Percentiles rank a stretch among this genome's conserved stretches.
Evolutionary conservation across 176 grass and related monocot species (phyloP).

Genomic region (Sorghum bicolor): DNA sequence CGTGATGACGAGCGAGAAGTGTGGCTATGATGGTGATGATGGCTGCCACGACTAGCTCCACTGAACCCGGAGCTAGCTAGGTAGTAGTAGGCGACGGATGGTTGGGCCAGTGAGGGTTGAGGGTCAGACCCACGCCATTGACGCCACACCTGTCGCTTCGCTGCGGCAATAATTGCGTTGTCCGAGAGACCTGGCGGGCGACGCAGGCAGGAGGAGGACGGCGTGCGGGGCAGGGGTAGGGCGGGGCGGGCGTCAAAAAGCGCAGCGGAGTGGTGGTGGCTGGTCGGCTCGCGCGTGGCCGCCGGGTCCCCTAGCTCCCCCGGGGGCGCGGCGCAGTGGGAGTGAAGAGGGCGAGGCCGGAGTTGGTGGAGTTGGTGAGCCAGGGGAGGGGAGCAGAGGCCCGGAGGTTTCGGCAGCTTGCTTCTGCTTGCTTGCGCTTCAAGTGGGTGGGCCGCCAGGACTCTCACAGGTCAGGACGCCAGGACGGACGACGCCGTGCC

Average conservation of each 20-base stretch:
- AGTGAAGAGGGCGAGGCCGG: not conserved
- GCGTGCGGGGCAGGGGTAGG: not conserved
- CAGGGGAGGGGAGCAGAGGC: not conserved
- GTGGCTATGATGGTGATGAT: slow-evolving; percentile 5
- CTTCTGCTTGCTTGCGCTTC: not conserved
- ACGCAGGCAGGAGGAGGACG: slow-evolving; percentile 4
- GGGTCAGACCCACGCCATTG: slow-evolving; percentile 26
- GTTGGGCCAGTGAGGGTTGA: not conserved
- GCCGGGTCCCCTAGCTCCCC: not conserved
- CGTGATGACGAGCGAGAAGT: not conserved
- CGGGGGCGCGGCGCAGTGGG: not conserved
- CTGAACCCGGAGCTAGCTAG: not conserved
- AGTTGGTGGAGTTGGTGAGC: slow-evolving; percentile 36
- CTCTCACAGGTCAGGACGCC: not conserved
- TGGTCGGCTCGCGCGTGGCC: not conserved
- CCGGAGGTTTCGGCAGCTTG: not conserved
- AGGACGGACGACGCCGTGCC: not conserved
- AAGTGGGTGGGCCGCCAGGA: not conserved
- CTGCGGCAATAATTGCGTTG: slow-evolving; percentile 34
- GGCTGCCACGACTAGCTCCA: slow-evolving; percentile 15
- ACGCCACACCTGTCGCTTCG: slow-evolving; percentile 11
- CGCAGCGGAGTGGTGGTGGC: not conserved
- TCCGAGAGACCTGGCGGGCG: not conserved
- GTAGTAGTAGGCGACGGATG: not conserved
- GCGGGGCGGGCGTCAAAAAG: not conserved